Conservation (phyloP, 768 basidiomycete genomes). For the Boletus sensibilis region DNA sequence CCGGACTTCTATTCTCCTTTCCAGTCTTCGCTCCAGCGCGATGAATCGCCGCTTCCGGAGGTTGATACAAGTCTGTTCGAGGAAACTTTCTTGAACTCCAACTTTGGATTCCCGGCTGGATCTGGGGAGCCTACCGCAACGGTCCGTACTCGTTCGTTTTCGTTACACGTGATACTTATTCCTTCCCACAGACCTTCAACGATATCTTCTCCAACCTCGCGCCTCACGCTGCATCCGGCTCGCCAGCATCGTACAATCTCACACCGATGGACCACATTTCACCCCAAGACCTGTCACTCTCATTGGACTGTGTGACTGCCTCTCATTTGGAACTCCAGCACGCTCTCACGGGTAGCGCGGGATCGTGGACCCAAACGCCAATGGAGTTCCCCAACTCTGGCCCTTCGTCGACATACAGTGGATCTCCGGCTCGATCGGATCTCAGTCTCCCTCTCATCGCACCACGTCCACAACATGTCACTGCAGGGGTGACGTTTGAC, state of each 20-base stretch:
- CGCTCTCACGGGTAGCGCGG: neutral
- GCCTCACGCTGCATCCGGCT: conserved; percentile 15
- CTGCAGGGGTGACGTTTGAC: conserved; percentile 10
- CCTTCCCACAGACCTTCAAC: conserved; percentile 16
- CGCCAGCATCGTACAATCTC: conserved; percentile 12
- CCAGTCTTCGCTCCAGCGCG: conserved; percentile 37
- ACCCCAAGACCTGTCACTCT: conserved; percentile 15
- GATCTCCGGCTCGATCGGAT: conserved; percentile 39
- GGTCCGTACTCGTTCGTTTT: conserved; percentile 6
- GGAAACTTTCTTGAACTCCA: conserved; percentile 35
- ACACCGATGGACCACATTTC: conserved; percentile 32
- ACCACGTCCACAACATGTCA: conserved; percentile 25
- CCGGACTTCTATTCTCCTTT: conserved; percentile 12
- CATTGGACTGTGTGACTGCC: conserved; percentile 2
- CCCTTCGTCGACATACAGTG: conserved; percentile 44
- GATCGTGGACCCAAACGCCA: conserved; percentile 15
- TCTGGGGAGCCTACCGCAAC: conserved; percentile 8
- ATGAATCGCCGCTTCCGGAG: conserved; percentile 50
- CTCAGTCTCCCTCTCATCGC: conserved; percentile 28
- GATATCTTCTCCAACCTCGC: conserved; percentile 27
- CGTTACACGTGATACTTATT: neutral
- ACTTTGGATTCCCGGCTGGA: conserved; percentile 26
- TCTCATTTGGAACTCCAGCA: conserved; percentile 13
- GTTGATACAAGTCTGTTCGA: conserved; percentile 50
- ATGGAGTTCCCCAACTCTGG: conserved; percentile 26